Evolutionary conservation across 371 early-diverging fungal species (phyloP).

Genomic region (Blastocladiella emersonii): DNA sequence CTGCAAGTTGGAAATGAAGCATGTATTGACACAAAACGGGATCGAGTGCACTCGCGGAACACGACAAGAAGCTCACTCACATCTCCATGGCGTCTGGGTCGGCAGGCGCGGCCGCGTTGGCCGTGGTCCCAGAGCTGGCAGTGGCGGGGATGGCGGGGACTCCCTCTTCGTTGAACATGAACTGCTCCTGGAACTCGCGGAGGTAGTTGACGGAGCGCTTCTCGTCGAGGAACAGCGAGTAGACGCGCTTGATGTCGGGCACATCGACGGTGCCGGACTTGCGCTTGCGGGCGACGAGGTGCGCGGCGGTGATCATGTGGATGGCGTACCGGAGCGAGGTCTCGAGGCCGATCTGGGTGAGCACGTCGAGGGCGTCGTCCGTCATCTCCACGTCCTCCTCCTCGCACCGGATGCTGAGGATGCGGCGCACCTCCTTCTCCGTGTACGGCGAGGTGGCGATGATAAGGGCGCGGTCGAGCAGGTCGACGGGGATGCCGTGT

Average conservation of each 20-base stretch:
- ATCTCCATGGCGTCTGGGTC: background rate
- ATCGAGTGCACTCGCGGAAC: too few species aligned
- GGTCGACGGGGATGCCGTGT: slow-evolving; percentile 94
- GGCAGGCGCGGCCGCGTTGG: background rate
- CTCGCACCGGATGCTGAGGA: slow-evolving; percentile 75
- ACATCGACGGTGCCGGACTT: slow-evolving; percentile 70
- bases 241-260: slow-evolving; percentile 81
- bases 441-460: slow-evolving; percentile 84
- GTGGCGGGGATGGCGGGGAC: background rate
- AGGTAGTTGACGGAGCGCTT: slow-evolving; percentile 86
- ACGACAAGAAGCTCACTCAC: too few species aligned
- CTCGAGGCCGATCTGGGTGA: slow-evolving; percentile 82
- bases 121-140: background rate
- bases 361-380: slow-evolving; percentile 71
- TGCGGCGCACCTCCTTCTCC: slow-evolving; percentile 75
- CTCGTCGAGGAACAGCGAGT: slow-evolving; percentile 89
- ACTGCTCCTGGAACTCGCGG: slow-evolving; percentile 81
- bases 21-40: too few species aligned
- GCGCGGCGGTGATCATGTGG: slow-evolving; percentile 87
- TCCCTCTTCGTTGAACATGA: slow-evolving; percentile 63
- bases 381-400: slow-evolving; percentile 96
- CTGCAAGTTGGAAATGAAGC: too few species aligned
- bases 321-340: slow-evolving; percentile 94
- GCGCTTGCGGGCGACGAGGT: slow-evolving; percentile 76
- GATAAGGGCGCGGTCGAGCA: slow-evolving; percentile 90